Percentiles rank a stretch among this genome's conserved stretches.
Conservation (phyloP, 1,284 basidiomycete species). For the Sanghuangporus weigelae region DNA sequence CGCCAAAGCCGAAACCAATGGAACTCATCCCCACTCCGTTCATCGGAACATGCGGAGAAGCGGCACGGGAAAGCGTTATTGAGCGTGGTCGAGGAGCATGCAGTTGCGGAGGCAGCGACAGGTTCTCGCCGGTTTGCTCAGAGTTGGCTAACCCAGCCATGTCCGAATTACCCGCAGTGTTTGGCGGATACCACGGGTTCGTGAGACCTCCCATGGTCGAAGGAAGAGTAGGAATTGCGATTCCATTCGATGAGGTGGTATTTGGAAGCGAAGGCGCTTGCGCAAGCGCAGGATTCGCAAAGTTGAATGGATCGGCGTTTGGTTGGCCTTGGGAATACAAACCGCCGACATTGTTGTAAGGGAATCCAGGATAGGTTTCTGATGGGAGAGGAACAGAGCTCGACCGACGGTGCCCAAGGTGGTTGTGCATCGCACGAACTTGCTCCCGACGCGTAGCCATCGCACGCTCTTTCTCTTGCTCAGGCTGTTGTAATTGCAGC, state of each 20-base stretch:
- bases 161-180: background rate
- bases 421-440: constrained; percentile 17
- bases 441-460: constrained; percentile 48
- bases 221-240: constrained; percentile 33
- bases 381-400: constrained; percentile 63
- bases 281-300: constrained; percentile 16
- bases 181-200: constrained; percentile 1
- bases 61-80: constrained; percentile 9
- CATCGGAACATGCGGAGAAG: constrained; percentile 1
- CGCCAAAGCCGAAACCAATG: background rate
- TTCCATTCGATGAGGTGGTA: background rate
- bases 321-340: constrained; percentile 9
- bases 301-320: constrained; percentile 14
- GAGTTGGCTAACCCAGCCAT: background rate
- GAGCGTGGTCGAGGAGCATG: background rate
- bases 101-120: constrained; percentile 1
- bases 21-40: background rate
- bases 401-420: constrained; percentile 45
- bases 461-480: constrained; percentile 21
- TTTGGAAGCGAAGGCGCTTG: background rate
- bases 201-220: constrained; percentile 18
- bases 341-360: constrained; percentile 23
- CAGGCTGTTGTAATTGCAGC: background rate
- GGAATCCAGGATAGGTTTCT: constrained; percentile 14
- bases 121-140: background rate